phyloP scores from a whole-genome alignment of 2,329 filamentous ascomycete species.

The Monilinia aucupariae region DNA sequence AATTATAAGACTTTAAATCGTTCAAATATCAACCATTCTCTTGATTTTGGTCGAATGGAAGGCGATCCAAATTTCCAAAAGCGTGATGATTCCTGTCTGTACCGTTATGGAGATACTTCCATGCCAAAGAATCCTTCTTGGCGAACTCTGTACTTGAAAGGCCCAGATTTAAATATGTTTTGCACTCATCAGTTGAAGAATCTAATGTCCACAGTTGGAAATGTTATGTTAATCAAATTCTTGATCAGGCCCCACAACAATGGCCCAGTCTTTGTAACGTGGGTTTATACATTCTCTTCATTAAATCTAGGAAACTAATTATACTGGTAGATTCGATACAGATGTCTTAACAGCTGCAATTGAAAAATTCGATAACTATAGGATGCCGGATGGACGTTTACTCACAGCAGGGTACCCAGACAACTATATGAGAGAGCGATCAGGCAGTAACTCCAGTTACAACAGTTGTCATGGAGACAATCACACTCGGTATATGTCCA shows the following conservation, averaged over 20 bases:
- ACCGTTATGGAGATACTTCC: background rate
- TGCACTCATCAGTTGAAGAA: constrained; percentile 21
- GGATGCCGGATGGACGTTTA: background rate
- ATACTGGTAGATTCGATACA: constrained; percentile 3
- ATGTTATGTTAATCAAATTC: constrained; percentile 26
- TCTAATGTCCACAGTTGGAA: constrained; percentile 25
- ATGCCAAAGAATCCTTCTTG: background rate
- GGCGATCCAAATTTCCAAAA: constrained; percentile 4
- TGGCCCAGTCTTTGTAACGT: constrained; percentile 25
- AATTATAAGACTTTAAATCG: background rate
- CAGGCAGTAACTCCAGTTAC: constrained; percentile 18
- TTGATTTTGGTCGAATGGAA: background rate
- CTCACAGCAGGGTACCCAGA: constrained; percentile 14
- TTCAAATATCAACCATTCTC: background rate
- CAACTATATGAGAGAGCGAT: constrained; percentile 11
- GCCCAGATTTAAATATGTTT: constrained; percentile 18
- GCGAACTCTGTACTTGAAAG: constrained; percentile 22
- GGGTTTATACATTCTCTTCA: constrained; percentile 13
- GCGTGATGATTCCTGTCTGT: background rate
- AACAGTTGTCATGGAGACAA: constrained; percentile 3
- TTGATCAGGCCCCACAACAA: background rate
- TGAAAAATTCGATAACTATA: constrained; percentile 11
- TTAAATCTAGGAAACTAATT: background rate
- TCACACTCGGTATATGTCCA: background rate
- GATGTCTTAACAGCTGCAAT: constrained; percentile 8